Percentiles rank a stretch among this genome's conserved stretches.
Evolutionary conservation across 805 yeast species (phyloP).

Genomic region (Kazachstania martiniae): DNA sequence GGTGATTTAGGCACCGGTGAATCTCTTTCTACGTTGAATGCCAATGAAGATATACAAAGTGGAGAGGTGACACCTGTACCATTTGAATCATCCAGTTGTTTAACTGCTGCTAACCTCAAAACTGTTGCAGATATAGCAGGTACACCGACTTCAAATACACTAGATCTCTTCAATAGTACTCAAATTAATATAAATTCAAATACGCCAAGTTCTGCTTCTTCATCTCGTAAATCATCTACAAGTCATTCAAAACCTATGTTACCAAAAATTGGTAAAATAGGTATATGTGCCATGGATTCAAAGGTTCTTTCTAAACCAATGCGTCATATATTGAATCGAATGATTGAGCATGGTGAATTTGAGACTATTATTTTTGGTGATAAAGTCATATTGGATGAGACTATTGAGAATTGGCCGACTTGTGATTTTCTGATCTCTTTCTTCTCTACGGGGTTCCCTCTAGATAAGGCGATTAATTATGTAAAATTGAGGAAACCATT

Average conservation of each 20-base stretch:
- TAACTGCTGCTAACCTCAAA: neutral
- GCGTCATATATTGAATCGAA: constrained; percentile 73
- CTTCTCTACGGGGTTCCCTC: constrained; percentile 92
- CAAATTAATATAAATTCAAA: constrained; percentile 1
- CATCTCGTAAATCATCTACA: constrained; percentile 23
- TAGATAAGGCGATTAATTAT: constrained; percentile 88
- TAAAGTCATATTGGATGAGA: constrained; percentile 88
- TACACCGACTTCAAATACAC: neutral
- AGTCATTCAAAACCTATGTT: constrained; percentile 30
- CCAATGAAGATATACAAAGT: neutral
- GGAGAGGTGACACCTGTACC: too few species aligned
- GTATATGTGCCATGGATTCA: constrained; percentile 98
- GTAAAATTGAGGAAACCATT: constrained; percentile 85
- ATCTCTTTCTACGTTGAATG: neutral
- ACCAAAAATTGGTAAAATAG: constrained; percentile 82
- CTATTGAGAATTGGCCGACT: constrained; percentile 95
- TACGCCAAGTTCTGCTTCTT: constrained; percentile 15
- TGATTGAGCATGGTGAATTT: constrained; percentile 89
- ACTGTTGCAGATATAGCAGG: neutral
- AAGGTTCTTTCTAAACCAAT: constrained; percentile 95
- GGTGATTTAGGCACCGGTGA: too few species aligned
- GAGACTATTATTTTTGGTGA: constrained; percentile 96
- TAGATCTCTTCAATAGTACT: neutral
- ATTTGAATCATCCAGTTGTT: neutral
- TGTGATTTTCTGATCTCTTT: constrained; percentile 91